Percentiles rank a stretch among this genome's conserved stretches.
phyloP scores from a whole-genome alignment of 306 rosid genomes.

The Oemleria cerasiformis region DNA sequence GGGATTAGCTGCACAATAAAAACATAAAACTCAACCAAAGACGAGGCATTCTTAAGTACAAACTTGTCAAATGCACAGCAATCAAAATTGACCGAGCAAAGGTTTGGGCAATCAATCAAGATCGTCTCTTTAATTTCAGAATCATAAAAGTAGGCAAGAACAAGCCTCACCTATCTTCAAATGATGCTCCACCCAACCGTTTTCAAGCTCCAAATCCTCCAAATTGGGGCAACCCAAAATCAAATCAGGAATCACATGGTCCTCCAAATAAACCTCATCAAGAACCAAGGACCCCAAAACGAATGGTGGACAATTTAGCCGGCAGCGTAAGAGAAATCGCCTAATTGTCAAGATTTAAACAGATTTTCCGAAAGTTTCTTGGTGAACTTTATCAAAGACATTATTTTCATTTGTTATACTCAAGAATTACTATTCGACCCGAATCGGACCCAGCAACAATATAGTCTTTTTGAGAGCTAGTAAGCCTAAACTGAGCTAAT shows the following conservation, averaged over 20 bases:
- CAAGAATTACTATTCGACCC: constrained; percentile 86
- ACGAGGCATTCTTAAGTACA: not conserved
- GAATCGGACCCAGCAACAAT: constrained; percentile 90
- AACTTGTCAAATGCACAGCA: not conserved
- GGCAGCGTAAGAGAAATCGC: no score
- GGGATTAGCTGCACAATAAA: not conserved
- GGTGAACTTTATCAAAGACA: constrained; percentile 84
- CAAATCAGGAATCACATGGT: no score
- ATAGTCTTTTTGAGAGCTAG: constrained; percentile 84
- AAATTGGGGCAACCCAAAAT: no score
- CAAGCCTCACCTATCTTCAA: not conserved
- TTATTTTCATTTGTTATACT: constrained; percentile 82
- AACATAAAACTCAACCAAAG: not conserved
- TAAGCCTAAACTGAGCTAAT: constrained; percentile 79
- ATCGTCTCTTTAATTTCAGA: not conserved
- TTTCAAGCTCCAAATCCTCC: no score
- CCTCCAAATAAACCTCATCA: no score
- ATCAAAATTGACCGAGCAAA: not conserved
- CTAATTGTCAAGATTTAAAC: no score
- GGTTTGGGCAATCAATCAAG: constrained; percentile 11
- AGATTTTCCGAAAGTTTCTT: constrained; percentile 91
- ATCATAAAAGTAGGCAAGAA: constrained; percentile 6
- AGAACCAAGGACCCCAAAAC: no score
- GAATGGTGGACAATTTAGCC: no score
- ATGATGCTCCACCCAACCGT: no score